Base-by-base conservation (phyloP, 495 filamentous ascomycete species). In the Penicillium salamii region DNA sequence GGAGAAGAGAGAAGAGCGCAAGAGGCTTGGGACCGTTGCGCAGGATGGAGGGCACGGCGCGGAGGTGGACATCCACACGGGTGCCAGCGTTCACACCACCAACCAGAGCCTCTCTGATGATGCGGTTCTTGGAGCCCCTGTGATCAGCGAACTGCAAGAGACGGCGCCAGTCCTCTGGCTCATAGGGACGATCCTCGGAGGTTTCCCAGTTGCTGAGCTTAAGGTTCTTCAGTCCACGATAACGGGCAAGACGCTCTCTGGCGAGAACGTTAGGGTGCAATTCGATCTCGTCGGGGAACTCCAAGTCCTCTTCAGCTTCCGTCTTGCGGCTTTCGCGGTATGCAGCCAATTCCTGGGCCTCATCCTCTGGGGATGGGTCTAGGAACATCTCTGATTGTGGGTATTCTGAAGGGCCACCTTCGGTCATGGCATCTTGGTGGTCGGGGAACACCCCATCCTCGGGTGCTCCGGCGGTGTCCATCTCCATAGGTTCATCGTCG, bases 221-320 rank as follows among this genome's bases (percentile, higher is more conserved):
- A 47, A 97, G 61, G 62, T 84, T 95, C 76, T 96, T 97, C 45
- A 98, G 68, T 14, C 93, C 93, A 61, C 93, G 72, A 69, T 95
- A 98, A 42, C 87, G 80, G 12, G 86, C 80, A 38, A 97, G 71
- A 3, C 93, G 79, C 68, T 98, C 93, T 34, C 89, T 74, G 3
- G 91, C 93, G 33, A 88, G 75, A 2, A 91, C 90, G 42, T 91
- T 83, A 0, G 95, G 93, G 55, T 86, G 89, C 34, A 98, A 77
- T 65, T 98, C 93, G 57, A 97, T 91, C 67, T 98, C 93, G 51
- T 98, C 93, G 4, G 93, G 93, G 70, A 97, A 98, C 57, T 97
- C 92, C 14, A 86, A 78, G 62, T 98, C 91, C 18, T 97, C 91
- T 44, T 88, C 76, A 17, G 84, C 89, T 55, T 96, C 90, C 19